These are phyloP conservation scores for Typha latifolia DNA, from an alignment of 176 grass and related monocot species.

Conservation along the genomic window DNA sequence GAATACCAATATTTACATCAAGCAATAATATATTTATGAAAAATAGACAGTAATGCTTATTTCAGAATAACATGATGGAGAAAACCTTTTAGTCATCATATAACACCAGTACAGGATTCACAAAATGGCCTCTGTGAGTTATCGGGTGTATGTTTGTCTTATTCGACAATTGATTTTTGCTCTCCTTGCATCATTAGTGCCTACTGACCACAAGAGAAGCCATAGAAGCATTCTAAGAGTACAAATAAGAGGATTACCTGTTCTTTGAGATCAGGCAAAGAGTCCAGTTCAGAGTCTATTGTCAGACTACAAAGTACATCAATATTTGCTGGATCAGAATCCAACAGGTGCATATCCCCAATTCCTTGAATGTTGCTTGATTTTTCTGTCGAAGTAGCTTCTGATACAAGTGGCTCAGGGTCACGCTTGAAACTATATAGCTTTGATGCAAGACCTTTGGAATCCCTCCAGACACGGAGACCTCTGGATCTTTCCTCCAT, in stretches of 20 bases:
- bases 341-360: conserved; percentile 36
- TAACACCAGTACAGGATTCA: no score
- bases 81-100: no score
- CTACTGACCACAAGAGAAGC: not conserved
- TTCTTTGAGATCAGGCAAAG: conserved; percentile 88
- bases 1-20: no score
- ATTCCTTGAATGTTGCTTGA: conserved; percentile 21
- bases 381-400: conserved; percentile 35
- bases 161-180: not conserved
- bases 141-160: not conserved
- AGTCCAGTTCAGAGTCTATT: conserved; percentile 58
- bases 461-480: conserved; percentile 51
- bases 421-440: conserved; percentile 80
- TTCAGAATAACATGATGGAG: no score
- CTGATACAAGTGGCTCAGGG: conserved; percentile 54
- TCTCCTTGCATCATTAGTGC: not conserved
- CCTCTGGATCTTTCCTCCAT: conserved; percentile 89
- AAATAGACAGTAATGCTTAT: no score
- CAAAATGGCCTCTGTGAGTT: no score
- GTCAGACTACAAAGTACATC: conserved; percentile 49
- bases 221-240: conserved; percentile 6
- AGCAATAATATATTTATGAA: no score
- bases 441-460: conserved; percentile 76
- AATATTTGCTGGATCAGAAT: conserved; percentile 31
- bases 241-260: conserved; percentile 44